phyloP scores from a whole-genome alignment of 495 filamentous ascomycete species.

The Bacidia rubella region DNA sequence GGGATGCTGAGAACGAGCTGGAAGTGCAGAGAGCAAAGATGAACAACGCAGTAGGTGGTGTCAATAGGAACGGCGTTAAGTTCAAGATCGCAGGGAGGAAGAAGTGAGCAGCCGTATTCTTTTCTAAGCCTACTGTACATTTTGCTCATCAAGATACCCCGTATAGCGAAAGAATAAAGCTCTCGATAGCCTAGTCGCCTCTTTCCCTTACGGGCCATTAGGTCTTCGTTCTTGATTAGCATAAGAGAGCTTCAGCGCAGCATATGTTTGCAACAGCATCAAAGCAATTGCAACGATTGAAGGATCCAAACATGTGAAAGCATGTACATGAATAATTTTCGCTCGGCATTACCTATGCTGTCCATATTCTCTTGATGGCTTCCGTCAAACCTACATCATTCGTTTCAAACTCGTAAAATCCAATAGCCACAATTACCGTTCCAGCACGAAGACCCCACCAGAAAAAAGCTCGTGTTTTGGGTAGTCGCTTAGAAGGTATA shows the following conservation, averaged over 20 bases:
- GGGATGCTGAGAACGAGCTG: slow-evolving; percentile 58
- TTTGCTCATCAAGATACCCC: not conserved
- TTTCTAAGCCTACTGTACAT: not conserved
- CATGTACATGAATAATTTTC: slow-evolving; percentile 8
- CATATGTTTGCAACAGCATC: too few relatives aligned
- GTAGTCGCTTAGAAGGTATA: slow-evolving; percentile 57
- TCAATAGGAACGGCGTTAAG: slow-evolving; percentile 68
- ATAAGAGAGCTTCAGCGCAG: too few relatives aligned
- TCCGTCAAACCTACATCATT: slow-evolving; percentile 93
- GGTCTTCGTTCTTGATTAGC: too few relatives aligned
- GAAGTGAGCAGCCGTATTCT: slow-evolving; percentile 32
- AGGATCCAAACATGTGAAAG: too few relatives aligned
- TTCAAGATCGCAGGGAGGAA: slow-evolving; percentile 77
- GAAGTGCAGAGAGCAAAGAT: slow-evolving; percentile 67
- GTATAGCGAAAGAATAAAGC: not conserved
- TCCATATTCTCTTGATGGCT: slow-evolving; percentile 75
- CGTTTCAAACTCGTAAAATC: slow-evolving; percentile 98
- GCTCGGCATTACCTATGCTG: slow-evolving; percentile 28
- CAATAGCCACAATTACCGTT: slow-evolving; percentile 69
- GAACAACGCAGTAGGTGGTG: slow-evolving; percentile 66
- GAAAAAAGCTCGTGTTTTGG: slow-evolving; percentile 46
- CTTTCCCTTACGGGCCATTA: too few relatives aligned
- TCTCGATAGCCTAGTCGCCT: too few relatives aligned
- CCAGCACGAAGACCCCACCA: slow-evolving; percentile 67
- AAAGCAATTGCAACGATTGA: too few relatives aligned